phyloP scores from a whole-genome alignment of 2,329 filamentous ascomycete genomes.

The Calonectria honghensis region DNA sequence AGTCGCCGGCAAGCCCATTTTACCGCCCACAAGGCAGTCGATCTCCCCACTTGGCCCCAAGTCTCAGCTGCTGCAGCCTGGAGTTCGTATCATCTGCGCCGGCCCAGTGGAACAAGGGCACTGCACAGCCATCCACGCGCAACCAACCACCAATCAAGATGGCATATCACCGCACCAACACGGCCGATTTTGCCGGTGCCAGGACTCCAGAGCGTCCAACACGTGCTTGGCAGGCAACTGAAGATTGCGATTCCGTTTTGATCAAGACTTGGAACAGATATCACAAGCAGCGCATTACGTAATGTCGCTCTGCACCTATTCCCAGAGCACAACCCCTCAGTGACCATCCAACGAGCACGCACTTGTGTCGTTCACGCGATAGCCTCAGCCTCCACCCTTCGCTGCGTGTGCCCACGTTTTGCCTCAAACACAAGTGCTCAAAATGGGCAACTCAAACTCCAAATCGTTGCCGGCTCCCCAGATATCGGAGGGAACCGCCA shows the following conservation, averaged over 20 bases:
- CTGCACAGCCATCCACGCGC: neutral
- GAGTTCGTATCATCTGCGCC: neutral
- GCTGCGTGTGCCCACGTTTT: too few species aligned
- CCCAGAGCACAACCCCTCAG: conserved; percentile 8
- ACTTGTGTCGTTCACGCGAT: neutral
- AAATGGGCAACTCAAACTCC: conserved; percentile 36
- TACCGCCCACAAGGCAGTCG: neutral
- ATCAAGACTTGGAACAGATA: neutral
- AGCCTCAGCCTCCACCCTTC: neutral
- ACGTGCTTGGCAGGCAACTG: neutral
- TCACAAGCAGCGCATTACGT: neutral
- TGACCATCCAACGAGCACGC: neutral
- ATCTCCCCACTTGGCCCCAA: neutral
- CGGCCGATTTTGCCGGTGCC: conserved; percentile 11
- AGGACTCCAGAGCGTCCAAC: neutral
- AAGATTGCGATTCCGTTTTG: neutral
- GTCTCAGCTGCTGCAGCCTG: neutral
- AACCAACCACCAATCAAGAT: neutral
- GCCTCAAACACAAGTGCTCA: neutral
- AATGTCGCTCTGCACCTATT: neutral
- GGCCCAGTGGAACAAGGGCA: neutral
- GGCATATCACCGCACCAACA: neutral
- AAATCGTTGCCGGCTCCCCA: conserved; percentile 7
- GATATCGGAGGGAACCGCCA: conserved; percentile 30
- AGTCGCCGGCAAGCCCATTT: neutral